These are phyloP conservation scores for Mycena epipterygia DNA, from an alignment of 768 basidiomycete species.

Conservation along the genomic window DNA sequence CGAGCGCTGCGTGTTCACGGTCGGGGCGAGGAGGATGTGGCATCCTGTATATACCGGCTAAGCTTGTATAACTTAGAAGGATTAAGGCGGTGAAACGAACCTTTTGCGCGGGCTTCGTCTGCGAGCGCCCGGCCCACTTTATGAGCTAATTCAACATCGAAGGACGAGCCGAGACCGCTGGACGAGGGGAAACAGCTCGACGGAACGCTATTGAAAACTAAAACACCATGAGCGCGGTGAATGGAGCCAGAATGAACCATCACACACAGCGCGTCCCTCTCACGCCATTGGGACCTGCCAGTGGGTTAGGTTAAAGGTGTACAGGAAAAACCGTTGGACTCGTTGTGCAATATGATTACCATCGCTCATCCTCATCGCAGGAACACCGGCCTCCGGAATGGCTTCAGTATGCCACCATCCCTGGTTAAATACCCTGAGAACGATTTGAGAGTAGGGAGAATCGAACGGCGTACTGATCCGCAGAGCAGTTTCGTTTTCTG, in stretches of 20 bases:
- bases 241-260: constrained; percentile 58
- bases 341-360: constrained; percentile 45
- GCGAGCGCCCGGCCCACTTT: constrained; percentile 65
- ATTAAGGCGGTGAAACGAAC: constrained; percentile 35
- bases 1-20: constrained; percentile 75
- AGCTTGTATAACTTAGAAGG: background rate
- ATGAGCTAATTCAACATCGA: constrained; percentile 63
- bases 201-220: constrained; percentile 69
- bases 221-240: constrained; percentile 45
- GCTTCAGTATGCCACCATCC: constrained; percentile 64
- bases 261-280: constrained; percentile 63
- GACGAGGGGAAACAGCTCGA: constrained; percentile 71
- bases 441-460: background rate
- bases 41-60: constrained; percentile 45
- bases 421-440: constrained; percentile 40
- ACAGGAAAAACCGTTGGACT: too few relatives aligned
- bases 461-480: constrained; percentile 48
- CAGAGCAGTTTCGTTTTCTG: constrained; percentile 62
- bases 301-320: too few relatives aligned
- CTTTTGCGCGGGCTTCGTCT: constrained; percentile 66
- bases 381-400: constrained; percentile 55
- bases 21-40: constrained; percentile 71
- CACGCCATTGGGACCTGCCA: constrained; percentile 62
- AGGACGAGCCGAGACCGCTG: constrained; percentile 69
- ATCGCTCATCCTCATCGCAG: constrained; percentile 62